phyloP scores from a whole-genome alignment of 2,329 filamentous ascomycete genomes.

The Setomelanomma holmii region DNA sequence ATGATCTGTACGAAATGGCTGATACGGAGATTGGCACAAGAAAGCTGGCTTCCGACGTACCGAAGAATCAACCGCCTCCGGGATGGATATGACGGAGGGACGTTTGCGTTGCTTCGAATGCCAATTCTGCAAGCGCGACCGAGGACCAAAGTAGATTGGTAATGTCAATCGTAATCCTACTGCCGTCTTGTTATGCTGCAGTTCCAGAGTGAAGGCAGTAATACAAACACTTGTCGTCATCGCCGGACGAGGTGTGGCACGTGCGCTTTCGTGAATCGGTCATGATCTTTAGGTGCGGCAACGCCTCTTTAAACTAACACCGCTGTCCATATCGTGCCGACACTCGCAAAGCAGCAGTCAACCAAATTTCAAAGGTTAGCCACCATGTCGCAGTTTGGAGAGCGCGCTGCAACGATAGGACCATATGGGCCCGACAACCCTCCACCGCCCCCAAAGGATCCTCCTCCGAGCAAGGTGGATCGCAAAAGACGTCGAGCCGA shows the following conservation, averaged over 20 bases:
- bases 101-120: no score
- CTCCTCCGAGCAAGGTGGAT: neutral
- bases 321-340: no score
- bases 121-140: neutral
- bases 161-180: neutral
- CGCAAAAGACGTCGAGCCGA: neutral
- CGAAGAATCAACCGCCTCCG: neutral
- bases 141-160: neutral
- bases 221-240: neutral
- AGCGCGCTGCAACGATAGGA: neutral
- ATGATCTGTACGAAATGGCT: slow-evolving; percentile 4
- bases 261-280: neutral
- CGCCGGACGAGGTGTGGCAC: neutral
- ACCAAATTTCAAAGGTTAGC: no score
- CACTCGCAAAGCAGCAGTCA: no score
- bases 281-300: neutral
- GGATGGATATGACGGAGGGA: slow-evolving; percentile 1
- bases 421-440: slow-evolving; percentile 10
- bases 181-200: no score
- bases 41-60: neutral
- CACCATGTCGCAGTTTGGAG: neutral
- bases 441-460: slow-evolving; percentile 10
- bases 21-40: neutral
- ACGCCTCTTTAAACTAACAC: no score
- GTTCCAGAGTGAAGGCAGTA: neutral